A percentile compares a stretch with the other conserved stretches of the same genome.
These are phyloP conservation scores for Psilocybe azurescens DNA, from an alignment of 768 basidiomycete species.

Conservation along the genomic window DNA sequence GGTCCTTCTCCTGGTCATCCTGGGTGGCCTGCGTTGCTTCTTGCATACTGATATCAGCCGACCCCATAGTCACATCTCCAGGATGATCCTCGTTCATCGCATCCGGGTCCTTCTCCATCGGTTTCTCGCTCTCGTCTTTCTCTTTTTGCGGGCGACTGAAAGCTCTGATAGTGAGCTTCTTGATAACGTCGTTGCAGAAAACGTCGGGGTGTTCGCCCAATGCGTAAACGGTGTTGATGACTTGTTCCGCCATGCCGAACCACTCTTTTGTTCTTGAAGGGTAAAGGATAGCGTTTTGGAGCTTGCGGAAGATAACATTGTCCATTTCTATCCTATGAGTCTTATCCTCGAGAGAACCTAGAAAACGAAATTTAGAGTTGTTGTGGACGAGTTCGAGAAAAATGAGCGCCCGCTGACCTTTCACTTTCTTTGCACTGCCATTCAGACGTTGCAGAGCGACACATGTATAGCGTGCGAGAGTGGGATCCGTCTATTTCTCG, in stretches of 20 bases:
- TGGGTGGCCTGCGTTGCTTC: constrained; percentile 33
- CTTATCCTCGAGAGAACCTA: constrained; percentile 89
- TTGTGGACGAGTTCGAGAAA: not conserved
- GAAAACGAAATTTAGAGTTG: not conserved
- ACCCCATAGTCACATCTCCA: constrained; percentile 33
- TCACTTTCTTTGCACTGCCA: constrained; percentile 96
- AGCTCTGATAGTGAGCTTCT: constrained; percentile 75
- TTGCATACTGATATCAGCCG: constrained; percentile 28
- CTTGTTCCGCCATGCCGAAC: constrained; percentile 97
- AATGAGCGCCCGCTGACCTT: constrained; percentile 55
- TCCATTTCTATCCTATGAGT: constrained; percentile 88
- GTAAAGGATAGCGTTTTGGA: constrained; percentile 80
- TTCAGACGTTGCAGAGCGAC: constrained; percentile 91
- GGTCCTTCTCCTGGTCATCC: constrained; percentile 46
- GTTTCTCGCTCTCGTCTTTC: constrained; percentile 13
- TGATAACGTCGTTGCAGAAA: constrained; percentile 82
- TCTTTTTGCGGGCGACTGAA: constrained; percentile 51
- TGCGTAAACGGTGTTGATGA: constrained; percentile 94
- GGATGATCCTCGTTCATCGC: constrained; percentile 60
- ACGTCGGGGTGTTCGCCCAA: constrained; percentile 92
- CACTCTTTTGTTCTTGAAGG: constrained; percentile 89
- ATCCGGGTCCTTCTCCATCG: constrained; percentile 14
- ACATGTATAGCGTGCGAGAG: constrained; percentile 92
- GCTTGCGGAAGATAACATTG: constrained; percentile 80
- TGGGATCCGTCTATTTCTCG: constrained; percentile 73